Base-by-base conservation (phyloP, 2,329 filamentous ascomycete species). In the Ceratocystis cacaofunesta region DNA sequence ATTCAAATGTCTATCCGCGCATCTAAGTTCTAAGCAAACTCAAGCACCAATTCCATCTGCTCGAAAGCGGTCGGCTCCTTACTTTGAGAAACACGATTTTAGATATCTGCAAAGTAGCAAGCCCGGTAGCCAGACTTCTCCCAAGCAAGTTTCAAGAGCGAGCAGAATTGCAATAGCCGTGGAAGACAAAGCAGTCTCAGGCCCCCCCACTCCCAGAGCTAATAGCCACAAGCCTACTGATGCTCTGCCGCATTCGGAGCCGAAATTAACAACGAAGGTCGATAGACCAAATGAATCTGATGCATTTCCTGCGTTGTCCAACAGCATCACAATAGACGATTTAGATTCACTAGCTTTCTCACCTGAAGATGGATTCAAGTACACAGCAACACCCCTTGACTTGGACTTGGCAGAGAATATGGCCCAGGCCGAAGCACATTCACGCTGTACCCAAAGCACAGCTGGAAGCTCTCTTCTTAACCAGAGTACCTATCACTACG, bases 1-100 rank as follows among this genome's bases (percentile, higher is more conserved):
- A 6, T 96, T 97, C 73, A 89, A 94, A 68, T 85, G 91, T 71
- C 76, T 97, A 0, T 90, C 92, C 0, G 86, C 88, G 62, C 82
- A 82, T 66, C 77, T 95, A 43, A 86, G 85, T 4, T 28, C 44
- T 10, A 43, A 30, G 7, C 57, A 60, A 10, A 36, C 17, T 10
- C 55, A 58, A n/a, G 10, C n/a, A 19, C 55, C 32, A 43, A 22
- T 8, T 17, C 41, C 15, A 57, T 67, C 46, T 63, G 50, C 28
- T 12, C 28, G 60, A 48, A 66, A 66, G 32, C 62, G 65, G 12
- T 32, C 62, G 7, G 57, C 63, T 46, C 52, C 65, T 12, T 61
- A n/a, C 19, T 44, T 46, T 10, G 61, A 64, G 28, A 55, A 66
- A 5, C 15, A 43, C 2, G 50, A 62, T 25, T 44, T 52, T 19